Base-by-base conservation (phyloP, 148 eudicot species). In the Rheum nobile region DNA sequence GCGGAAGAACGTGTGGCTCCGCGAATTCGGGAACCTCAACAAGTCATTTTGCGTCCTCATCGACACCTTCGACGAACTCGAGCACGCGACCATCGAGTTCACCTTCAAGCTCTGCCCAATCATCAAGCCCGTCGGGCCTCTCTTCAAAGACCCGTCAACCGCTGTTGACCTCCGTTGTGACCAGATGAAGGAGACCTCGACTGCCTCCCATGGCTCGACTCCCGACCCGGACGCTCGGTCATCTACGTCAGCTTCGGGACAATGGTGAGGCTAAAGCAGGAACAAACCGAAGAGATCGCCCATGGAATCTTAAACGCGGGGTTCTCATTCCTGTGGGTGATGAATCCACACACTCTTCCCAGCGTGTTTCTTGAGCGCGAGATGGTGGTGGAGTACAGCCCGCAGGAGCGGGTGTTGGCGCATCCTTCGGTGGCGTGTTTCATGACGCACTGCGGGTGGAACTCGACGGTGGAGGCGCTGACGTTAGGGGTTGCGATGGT, bases 401-500 rank as follows among this genome's bases (percentile, higher is more conserved):
- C 93, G 32, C 98, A 93, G 72, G 91, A 87, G 55, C 83, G 82
- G 72, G 92, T 91, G 0, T 72, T 93, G 54, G 85, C 84, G 1
- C 96, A 93, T 54, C 84, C 84, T 0, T 80, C 98, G 0, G 75
- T 85, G 0, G 90, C 89, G 0, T 93, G 98, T 44, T 93, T 93
- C 42, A 31, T 93, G 75, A 89, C 94, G 0, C 98, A 93, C 39
- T 93, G 98, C 52, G 98, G 98, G 0, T 93, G 98, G 98, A 93
- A 93, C 81, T 93, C 98, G 39, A 68, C 91, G 0, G 71, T 86
- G 85, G 98, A 93, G 79, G 85, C 89, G 3, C 47, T 93, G 10
- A 54, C 89, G 1, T 82, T 72, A 0, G 94, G 98, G 16, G 80
- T 89, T 17, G 96, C 96, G 3, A 82, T 93, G 75, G 70, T 93